A percentile compares a stretch with the other conserved stretches of the same genome.
phyloP scores from a whole-genome alignment of 192 early-diverging fungal genomes.

The Rhizophagus sp. region DNA sequence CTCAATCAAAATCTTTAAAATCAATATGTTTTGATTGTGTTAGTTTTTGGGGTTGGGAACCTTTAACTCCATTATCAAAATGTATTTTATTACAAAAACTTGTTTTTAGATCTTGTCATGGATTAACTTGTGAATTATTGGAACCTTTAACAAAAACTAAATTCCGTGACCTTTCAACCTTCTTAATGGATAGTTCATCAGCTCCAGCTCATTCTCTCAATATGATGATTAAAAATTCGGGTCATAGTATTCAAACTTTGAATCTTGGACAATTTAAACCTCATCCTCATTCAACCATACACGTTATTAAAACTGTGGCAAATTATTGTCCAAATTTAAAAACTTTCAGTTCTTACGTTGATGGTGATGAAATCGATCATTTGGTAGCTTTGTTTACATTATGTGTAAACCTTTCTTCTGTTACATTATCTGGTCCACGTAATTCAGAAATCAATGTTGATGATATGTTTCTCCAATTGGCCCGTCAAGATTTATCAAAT shows the following conservation, averaged over 20 bases:
- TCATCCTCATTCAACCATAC: neutral
- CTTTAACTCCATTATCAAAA: neutral
- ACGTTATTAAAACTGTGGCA: conserved; percentile 2
- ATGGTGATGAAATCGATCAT: neutral
- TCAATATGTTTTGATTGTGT: neutral
- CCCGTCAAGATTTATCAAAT: neutral
- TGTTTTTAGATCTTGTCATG: neutral
- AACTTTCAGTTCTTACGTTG: neutral
- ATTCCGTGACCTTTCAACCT: neutral
- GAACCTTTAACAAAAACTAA: neutral
- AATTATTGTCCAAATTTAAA: conserved; percentile 13
- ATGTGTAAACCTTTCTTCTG: neutral
- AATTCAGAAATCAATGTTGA: neutral
- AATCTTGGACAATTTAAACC: conserved; percentile 14
- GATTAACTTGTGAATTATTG: conserved; percentile 10
- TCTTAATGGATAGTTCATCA: neutral
- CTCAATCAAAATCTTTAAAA: conserved; percentile 4
- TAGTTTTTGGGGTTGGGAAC: conserved; percentile 18
- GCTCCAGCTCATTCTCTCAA: neutral
- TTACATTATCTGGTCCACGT: neutral
- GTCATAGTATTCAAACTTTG: neutral
- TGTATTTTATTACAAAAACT: neutral
- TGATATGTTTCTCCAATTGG: neutral
- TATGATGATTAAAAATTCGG: neutral
- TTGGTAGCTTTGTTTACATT: neutral